These are phyloP conservation scores for Sarocladium strictum DNA, from an alignment of 2,329 filamentous ascomycete species.

Conservation along the genomic window DNA sequence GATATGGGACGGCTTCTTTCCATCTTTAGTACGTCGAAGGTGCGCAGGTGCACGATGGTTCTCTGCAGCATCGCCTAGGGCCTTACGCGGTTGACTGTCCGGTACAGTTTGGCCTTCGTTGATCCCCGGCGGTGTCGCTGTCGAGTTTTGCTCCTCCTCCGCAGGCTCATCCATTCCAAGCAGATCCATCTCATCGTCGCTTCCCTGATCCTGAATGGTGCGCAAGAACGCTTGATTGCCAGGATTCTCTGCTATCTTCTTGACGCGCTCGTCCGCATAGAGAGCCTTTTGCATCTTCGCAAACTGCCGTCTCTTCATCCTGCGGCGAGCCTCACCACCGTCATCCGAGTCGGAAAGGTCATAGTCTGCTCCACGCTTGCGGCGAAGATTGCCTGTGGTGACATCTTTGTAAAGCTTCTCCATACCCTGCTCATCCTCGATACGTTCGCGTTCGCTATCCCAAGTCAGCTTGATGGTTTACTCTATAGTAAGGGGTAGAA, in stretches of 20 bases:
- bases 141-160: slow-evolving; percentile 24
- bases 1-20: slow-evolving; percentile 65
- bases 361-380: slow-evolving; percentile 75
- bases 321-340: slow-evolving; percentile 67
- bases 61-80: slow-evolving; percentile 29
- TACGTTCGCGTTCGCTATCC: slow-evolving; percentile 68
- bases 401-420: slow-evolving; percentile 91
- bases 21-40: slow-evolving; percentile 54
- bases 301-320: slow-evolving; percentile 82
- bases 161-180: slow-evolving; percentile 45
- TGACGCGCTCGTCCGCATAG: slow-evolving; percentile 81
- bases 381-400: slow-evolving; percentile 78
- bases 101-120: slow-evolving; percentile 31
- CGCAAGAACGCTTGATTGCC: slow-evolving; percentile 87
- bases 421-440: slow-evolving; percentile 77
- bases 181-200: slow-evolving; percentile 73
- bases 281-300: slow-evolving; percentile 87
- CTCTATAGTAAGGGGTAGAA: slow-evolving; percentile 26
- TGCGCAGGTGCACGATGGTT: slow-evolving; percentile 53
- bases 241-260: slow-evolving; percentile 82
- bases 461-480: too few relatives aligned
- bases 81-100: slow-evolving; percentile 44
- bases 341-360: slow-evolving; percentile 90
- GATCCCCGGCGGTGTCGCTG: slow-evolving; percentile 19
- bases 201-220: slow-evolving; percentile 77